Evolutionary conservation across 192 early-diverging fungal species (phyloP), one percentile per base, ranked within the genome.

Genomic region (Backusella liffmaniae): DNA sequence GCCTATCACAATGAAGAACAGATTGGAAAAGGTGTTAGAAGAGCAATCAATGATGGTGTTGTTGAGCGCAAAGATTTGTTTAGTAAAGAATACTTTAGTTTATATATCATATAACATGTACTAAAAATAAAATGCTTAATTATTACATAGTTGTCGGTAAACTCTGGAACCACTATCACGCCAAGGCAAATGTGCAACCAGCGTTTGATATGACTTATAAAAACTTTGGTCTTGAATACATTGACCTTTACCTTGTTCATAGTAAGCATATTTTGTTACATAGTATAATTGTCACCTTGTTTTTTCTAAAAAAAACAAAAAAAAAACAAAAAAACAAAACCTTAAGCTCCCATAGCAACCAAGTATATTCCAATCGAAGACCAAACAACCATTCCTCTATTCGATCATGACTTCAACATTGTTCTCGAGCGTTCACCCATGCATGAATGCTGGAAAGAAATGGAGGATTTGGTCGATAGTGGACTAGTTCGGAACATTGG

Each of bases 231-330:
- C 69, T 89, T 62, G 80, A 84, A 0, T 91, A 92, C 76, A 34
- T 93, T 42, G 91, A 93, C 73, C 81, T 94, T 13, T 91, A 90
- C 74, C 66, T 94, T 34, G 84, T 96, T 21, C 92, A 94, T 78
- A 91, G 79, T 76, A 73, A 80, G 75, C 72, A 29, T 23, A 36
- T 34, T 18, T 56, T 42, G 30, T 49, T 69, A 30, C 30, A 30
- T 30, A 30, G 30, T 30, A 30, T 30, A 30, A 30, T 30, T 30
- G 30, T 30, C 30, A 30, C 30, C 30, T 30, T 30, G 30, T 30
- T 30, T 30, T 30, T 30, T 30, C 30, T 30, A 30, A 30, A 30
- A 1, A 30, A 30, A 30, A 1, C n/a, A n/a, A n/a, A n/a, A n/a
- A n/a, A n/a, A n/a, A n/a, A n/a, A n/a, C n/a, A n/a, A n/a, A n/a